Evolutionary conservation across 2,329 filamentous ascomycete species (phyloP), one percentile per base, ranked within the genome.

Genomic region (Aspergillus piperis): DNA sequence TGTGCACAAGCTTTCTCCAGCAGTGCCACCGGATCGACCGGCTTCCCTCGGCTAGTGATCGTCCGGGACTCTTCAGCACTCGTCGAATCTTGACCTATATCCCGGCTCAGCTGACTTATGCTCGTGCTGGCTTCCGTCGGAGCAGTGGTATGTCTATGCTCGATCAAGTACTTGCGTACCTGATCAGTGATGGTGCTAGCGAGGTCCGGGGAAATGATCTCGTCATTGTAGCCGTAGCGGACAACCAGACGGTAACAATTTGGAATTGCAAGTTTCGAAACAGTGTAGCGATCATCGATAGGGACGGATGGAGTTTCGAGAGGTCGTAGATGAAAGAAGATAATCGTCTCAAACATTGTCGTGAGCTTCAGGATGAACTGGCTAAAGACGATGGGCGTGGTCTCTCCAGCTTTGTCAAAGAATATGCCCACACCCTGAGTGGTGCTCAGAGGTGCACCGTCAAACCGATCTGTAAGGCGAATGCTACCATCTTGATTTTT

Each of bases 361-460:
- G 84, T 84, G 62, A 92, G 88, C 70, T 92, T 92, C 54, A 82
- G 84, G 8, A 91, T 80, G 70, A 92, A 92, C 55, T 92, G 88
- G 3, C 86, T 84, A 72, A 91, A 92, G 8, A 89, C 87, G 7
- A 83, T 83, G 1, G 88, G 89, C 0, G 84, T 85, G 5, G 83
- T 82, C 39, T 85, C 82, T 47, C 90, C 89, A 1, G 85, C 82
- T 75, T 93, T 92, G 76, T 93, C 90, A 71, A 93, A 92, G 78
- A 91, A 92, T 57, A 93, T 86, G 1, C 88, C 90, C 6, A 85
- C 82, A 27, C 81, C 90, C 58, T 79, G 80, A 55, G 85, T 83
- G 0, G 77, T 77, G 27, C 79, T 81, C n/a, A 84, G 66, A 19
- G 54, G 62, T 27, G 68, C 70, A 8, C 72, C 73, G 10, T 78